Conservation (phyloP, 2,329 filamentous ascomycete genomes). For the Sclerotinia minor region DNA sequence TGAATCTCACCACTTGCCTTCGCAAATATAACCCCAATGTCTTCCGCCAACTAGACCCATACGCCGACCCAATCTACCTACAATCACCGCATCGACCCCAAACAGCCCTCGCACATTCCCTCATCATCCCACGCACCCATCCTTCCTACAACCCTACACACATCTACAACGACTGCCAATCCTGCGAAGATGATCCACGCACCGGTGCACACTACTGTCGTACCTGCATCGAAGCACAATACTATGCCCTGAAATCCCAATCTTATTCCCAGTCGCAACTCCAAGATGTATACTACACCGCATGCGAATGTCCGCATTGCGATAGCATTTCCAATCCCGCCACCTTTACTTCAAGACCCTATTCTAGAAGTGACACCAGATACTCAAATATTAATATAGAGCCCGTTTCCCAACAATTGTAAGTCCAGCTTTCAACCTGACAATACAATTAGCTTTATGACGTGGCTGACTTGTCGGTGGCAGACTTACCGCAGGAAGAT, state of each 20-base stretch:
- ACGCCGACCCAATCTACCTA: slow-evolving; percentile 12
- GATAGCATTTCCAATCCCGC: neutral
- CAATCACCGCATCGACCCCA: neutral
- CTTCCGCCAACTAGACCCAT: slow-evolving; percentile 9
- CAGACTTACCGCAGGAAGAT: slow-evolving; percentile 5
- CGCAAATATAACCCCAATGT: slow-evolving; percentile 18
- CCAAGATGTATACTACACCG: slow-evolving; percentile 13
- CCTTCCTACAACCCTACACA: slow-evolving; percentile 3
- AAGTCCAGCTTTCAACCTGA: neutral
- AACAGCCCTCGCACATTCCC: neutral
- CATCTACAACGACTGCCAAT: slow-evolving; percentile 15
- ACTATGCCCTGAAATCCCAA: slow-evolving; percentile 3
- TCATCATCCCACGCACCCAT: slow-evolving; percentile 10
- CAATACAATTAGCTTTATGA: neutral
- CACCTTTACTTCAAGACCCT: neutral
- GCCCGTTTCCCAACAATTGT: slow-evolving; percentile 6
- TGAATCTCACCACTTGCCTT: slow-evolving; percentile 16
- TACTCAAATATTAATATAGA: slow-evolving; percentile 11
- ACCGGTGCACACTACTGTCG: slow-evolving; percentile 22
- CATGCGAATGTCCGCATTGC: slow-evolving; percentile 25
- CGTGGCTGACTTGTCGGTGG: neutral
- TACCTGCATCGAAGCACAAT: slow-evolving; percentile 16
- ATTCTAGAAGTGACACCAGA: neutral
- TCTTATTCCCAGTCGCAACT: neutral
- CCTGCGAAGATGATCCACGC: slow-evolving; percentile 22